These are phyloP conservation scores for Kwoniella europaea DNA, from an alignment of 768 basidiomycete species.

Conservation along the genomic window DNA sequence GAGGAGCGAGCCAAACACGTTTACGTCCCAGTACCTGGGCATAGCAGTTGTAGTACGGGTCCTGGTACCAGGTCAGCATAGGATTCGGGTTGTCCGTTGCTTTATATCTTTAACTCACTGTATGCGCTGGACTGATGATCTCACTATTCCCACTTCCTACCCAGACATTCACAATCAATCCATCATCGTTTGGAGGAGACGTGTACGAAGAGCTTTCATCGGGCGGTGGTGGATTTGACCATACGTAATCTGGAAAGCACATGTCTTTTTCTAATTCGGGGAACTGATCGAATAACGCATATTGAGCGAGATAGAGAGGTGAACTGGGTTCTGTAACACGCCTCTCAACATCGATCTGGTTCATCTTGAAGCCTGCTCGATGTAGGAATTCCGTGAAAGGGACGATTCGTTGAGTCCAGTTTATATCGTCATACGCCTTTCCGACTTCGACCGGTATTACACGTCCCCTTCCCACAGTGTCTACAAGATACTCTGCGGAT, in stretches of 20 bases:
- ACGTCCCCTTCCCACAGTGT: constrained; percentile 76
- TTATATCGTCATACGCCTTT: constrained; percentile 73
- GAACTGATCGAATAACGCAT: constrained; percentile 83
- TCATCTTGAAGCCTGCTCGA: constrained; percentile 52
- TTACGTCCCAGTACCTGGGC: constrained; percentile 87
- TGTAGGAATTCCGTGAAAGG: constrained; percentile 76
- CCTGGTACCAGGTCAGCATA: constrained; percentile 62
- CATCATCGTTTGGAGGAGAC: constrained; percentile 68
- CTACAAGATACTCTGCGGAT: constrained; percentile 70
- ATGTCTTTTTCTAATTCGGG: constrained; percentile 77
- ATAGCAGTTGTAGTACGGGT: constrained; percentile 91
- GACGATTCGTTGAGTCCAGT: constrained; percentile 83
- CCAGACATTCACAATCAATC: constrained; percentile 56
- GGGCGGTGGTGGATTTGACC: constrained; percentile 65
- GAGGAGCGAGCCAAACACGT: constrained; percentile 89
- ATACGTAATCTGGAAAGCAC: constrained; percentile 85
- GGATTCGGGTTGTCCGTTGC: neutral
- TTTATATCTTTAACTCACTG: constrained; percentile 62
- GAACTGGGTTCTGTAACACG: neutral
- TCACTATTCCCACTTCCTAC: constrained; percentile 63
- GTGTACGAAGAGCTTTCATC: constrained; percentile 64
- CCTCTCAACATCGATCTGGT: neutral
- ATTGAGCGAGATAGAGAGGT: constrained; percentile 83
- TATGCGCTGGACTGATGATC: constrained; percentile 87
- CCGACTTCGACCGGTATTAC: constrained; percentile 91